These are phyloP conservation scores for Posidonia australis DNA, from an alignment of 106 monocot species.

Conservation along the genomic window DNA sequence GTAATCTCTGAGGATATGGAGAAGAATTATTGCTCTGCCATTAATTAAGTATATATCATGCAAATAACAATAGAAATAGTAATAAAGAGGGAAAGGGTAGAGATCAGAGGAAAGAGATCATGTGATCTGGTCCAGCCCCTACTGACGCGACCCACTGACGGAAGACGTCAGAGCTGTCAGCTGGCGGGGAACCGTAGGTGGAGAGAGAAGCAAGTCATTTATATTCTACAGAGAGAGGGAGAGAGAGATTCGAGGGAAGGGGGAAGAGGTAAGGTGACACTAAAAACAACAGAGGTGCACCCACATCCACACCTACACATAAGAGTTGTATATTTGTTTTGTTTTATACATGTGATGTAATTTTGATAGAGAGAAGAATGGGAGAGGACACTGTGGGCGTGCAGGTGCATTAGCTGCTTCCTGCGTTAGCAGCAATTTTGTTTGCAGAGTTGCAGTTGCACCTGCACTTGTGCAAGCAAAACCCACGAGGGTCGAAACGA, in stretches of 20 bases:
- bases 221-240: neutral
- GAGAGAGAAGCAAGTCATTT: slow-evolving; percentile 1
- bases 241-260: neutral
- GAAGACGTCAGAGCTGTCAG: slow-evolving; percentile 12
- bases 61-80: too few species aligned
- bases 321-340: neutral
- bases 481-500: slow-evolving; percentile 5
- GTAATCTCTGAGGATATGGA: neutral
- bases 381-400: slow-evolving; percentile 11
- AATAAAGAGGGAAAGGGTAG: neutral
- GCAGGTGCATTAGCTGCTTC: slow-evolving; percentile 1
- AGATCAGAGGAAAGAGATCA: neutral
- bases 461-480: slow-evolving; percentile 4
- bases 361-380: neutral
- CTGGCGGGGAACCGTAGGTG: slow-evolving; percentile 13
- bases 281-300: neutral
- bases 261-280: too few species aligned
- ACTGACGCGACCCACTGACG: slow-evolving; percentile 16
- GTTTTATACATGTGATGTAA: too few species aligned
- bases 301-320: neutral
- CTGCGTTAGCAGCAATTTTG: slow-evolving; percentile 1
- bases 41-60: too few species aligned
- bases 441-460: slow-evolving; percentile 3
- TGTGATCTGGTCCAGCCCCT: slow-evolving; percentile 5
- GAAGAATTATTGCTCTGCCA: neutral